Conservation (phyloP, 345 rosid genomes). For the Citrus cavaleriei region DNA sequence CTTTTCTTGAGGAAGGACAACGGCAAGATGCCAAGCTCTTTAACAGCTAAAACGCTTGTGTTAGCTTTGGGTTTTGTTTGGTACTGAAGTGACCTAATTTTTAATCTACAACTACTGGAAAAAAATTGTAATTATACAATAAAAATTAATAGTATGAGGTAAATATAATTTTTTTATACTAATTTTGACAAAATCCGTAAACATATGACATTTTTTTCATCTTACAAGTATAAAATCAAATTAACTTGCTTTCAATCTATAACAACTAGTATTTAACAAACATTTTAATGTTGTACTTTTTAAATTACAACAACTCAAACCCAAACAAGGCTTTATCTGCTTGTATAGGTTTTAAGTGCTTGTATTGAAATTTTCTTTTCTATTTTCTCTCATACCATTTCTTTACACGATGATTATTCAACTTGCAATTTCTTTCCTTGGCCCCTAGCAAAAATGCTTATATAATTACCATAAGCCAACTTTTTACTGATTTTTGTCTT, state of each 20-base stretch:
- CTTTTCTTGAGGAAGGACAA: slow-evolving; percentile 58
- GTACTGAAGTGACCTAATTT: accelerated
- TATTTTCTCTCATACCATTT: not conserved
- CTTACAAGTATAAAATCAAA: accelerated
- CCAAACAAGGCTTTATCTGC: slow-evolving; percentile 20
- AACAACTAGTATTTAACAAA: too few relatives aligned
- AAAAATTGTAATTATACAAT: too few relatives aligned
- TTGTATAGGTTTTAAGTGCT: slow-evolving; percentile 34
- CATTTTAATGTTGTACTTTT: accelerated
- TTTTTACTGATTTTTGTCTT: too few relatives aligned
- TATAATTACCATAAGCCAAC: not conserved
- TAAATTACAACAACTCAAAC: too few relatives aligned
- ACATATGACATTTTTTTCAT: too few relatives aligned
- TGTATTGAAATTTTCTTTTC: not conserved
- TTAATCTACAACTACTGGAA: accelerated
- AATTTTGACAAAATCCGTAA: too few relatives aligned
- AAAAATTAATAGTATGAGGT: too few relatives aligned
- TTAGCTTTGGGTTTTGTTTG: not conserved
- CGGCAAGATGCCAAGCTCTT: slow-evolving; percentile 59
- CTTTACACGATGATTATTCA: not conserved
- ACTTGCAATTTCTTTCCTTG: not conserved
- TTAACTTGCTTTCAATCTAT: accelerated
- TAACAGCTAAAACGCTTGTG: slow-evolving; percentile 37
- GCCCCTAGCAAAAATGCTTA: not conserved
- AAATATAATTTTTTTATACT: too few relatives aligned